Base-by-base conservation (phyloP, 2,329 filamentous ascomycete genomes). In the Paecilomyces variotii region DNA sequence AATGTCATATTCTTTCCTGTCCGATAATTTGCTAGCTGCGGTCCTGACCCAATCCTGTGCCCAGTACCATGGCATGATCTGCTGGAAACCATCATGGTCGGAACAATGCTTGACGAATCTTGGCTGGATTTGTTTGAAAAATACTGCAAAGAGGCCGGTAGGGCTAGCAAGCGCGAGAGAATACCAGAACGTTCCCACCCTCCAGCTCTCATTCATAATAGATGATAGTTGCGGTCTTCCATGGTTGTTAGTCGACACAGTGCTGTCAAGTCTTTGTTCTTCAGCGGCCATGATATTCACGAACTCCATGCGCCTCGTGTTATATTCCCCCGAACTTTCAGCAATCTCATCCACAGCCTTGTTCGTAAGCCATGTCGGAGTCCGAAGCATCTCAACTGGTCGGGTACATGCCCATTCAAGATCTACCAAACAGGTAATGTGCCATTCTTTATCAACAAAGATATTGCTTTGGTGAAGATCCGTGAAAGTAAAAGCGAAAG, bases 381-480 rank as follows among this genome's bases (percentile, higher is more conserved):
- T 60, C 10, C 61, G 60, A n/a, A 69, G 24, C 58, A 66, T 63
- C 55, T 69, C 66, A 4, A 65, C 50, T 9, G 67, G 70, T 5
- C 59, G 61, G 27, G 63, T 61, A 39, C 65, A 68, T 19, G 63
- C 59, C 67, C 64, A 70, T 55, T 70, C 67, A 0, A 71, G 58
- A 55, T 70, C 66, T 3, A 70, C 60, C 1, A 69, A 28, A 30
- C 49, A 66, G 4, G 26, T 66, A 30, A 70, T 63, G 39, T 70
- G 59, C 68, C 68, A 70, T 1, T 67, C 30, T 0, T 61, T 54
- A 54, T 69, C 63, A 14, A 70, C 65, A 34, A 71, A 67, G 19
- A 72, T 70, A 55, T 78, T 77, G 57, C 70, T 73, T 53, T 63
- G 63, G 56, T 77, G 69, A 11, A 78, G 61, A 59, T 78, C 74